Base-by-base conservation (phyloP, 2,329 filamentous ascomycete species). In the Verticillium nonalfalfae region DNA sequence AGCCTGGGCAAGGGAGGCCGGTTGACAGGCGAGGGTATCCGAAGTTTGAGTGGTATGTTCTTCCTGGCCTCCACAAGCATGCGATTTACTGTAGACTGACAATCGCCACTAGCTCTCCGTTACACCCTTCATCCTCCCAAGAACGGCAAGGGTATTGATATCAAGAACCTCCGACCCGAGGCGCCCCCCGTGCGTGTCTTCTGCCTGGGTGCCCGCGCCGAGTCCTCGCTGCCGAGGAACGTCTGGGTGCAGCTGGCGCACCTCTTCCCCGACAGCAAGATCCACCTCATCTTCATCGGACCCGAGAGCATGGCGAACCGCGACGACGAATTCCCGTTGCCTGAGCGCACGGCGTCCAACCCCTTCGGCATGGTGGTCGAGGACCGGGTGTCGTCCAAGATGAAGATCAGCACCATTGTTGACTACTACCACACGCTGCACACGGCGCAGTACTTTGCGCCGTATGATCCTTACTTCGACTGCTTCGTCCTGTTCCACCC, bases 371-470 rank as follows among this genome's bases (percentile, higher is more conserved):
- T 91, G n/a, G 84, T 99, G 59, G 86, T 97, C 14, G 96, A 99
- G 77, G 94, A 96, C 74, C 87, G 94, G 59, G 83, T 99, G 9
- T 91, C 90, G 72, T 87, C 90, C 60, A 89, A 90, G 67, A 87
- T 98, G 86, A 99, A 99, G 80, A 96, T 99, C 71, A 95, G 90
- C 74, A 99, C 96, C 0, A 97, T 93, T 70, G 94, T 98, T 59
- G 95, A 99, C 69, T 97, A 99, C 78, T 99, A 96, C 79, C 94
- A 99, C 76, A 98, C 91, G 2, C 85, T 99, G 68, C 94, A 99
- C 78, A 87, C 93, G 73, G 90, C 94, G 0, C 90, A 92, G 57
- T 85, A 93, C 72, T 99, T 98, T 78, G 87, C 90, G 62, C 95
- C 96, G 0, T 97, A 96, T 72, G 95, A 99, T 72, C 95, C 95